phyloP scores from a whole-genome alignment of 768 basidiomycete genomes.

The Royoungia palumana region DNA sequence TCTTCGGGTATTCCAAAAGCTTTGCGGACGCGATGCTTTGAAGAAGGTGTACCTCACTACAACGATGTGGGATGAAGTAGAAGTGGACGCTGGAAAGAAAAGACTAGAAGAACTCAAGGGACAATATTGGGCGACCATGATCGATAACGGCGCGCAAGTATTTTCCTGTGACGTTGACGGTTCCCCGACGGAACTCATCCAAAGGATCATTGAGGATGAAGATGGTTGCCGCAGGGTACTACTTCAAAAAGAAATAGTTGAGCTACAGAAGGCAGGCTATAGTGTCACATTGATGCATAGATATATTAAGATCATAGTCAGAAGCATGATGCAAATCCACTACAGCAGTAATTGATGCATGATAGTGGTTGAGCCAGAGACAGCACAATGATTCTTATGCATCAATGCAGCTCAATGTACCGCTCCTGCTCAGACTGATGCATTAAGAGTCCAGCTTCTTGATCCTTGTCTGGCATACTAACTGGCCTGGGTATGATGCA shows the following conservation, averaged over 20 bases:
- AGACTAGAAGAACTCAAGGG: slow-evolving; percentile 4
- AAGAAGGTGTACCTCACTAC: slow-evolving; percentile 34
- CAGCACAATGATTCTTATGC: too few relatives aligned
- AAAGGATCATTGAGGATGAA: background rate
- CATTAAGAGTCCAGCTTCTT: too few relatives aligned
- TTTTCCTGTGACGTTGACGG: slow-evolving; percentile 7
- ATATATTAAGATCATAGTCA: too few relatives aligned
- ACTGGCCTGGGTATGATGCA: too few relatives aligned
- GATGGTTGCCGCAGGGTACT: background rate
- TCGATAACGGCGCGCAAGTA: slow-evolving; percentile 8
- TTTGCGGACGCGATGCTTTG: slow-evolving; percentile 30
- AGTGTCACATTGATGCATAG: too few relatives aligned
- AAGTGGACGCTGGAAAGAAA: slow-evolving; percentile 13
- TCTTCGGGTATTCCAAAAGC: slow-evolving; percentile 29
- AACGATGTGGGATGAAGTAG: slow-evolving; percentile 36
- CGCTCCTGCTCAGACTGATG: too few relatives aligned
- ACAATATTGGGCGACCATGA: slow-evolving; percentile 6
- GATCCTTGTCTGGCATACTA: too few relatives aligned
- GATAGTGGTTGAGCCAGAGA: too few relatives aligned
- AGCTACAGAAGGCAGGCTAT: slow-evolving; percentile 2
- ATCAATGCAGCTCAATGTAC: too few relatives aligned
- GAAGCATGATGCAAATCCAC: too few relatives aligned
- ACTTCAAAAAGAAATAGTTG: slow-evolving; percentile 10
- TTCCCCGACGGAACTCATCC: slow-evolving; percentile 9
- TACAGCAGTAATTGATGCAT: too few relatives aligned